Evolutionary conservation across 306 rosid species (phyloP), one percentile per base, ranked within the genome.

Genomic region (Pterocarpus macrocarpus): DNA sequence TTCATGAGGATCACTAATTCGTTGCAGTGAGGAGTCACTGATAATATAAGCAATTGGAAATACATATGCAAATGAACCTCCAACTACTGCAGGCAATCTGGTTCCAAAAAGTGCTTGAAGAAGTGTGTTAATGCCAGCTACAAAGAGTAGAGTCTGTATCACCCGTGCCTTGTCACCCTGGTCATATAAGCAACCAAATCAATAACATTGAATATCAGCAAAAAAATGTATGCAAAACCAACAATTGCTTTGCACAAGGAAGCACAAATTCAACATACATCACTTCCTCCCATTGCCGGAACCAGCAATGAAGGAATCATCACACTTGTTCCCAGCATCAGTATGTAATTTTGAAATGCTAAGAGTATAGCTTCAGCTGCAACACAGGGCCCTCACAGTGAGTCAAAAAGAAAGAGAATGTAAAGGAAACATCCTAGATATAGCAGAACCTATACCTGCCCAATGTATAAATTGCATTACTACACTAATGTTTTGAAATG

Each of bases 81-180:
- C 99, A 79, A 95, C 97, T 35, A 95, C 97, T 8, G 97, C 90
- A 4, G 99, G 99, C 83, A 95, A 84, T 82, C 99, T 89, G 44
- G 99, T 93, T 74, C 99, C 99, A 17, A 95, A 95, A 64, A 95
- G 99, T 11, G 99, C 90, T 90, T 95, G 99, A 52, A 95, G 97
- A 89, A 95, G 98, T 44, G 99, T 95, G 84, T 95, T 95, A 64
- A 93, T 74, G 63, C 99, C 99, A 74, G 98, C 85, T 66, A 95
- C 99, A 81, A 95, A 95, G 59, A 93, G 98, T 52, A 95, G 90
- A 45, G 99, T 91, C 81, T 95, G 99, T 79, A 95, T 90, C 11
- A 95, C 99, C 50, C 91, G 86, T 56, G 92, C 99, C 84, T 95
- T 95, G 68, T 95, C 99, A 22, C 94, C 99, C 99, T 95, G 85